Evolutionary conservation across 2,329 filamentous ascomycete species (phyloP).

Genomic region (Epichloe scottii): DNA sequence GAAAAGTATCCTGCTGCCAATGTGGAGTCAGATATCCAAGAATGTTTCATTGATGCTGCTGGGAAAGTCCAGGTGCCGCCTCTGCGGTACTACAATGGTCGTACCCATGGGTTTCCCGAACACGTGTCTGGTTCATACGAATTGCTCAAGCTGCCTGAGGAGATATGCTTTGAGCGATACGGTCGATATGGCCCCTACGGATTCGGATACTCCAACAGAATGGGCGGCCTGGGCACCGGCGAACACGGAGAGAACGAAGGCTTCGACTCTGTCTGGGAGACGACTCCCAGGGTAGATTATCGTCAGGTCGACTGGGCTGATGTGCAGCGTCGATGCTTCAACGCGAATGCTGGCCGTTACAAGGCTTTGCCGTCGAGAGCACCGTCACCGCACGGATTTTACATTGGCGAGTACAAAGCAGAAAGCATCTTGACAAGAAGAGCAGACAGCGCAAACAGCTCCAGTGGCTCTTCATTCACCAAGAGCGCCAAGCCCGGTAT

Average conservation of each 20-base stretch:
- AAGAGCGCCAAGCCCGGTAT: slow-evolving; percentile 5
- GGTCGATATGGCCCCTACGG: slow-evolving; percentile 84
- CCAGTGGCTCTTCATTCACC: background rate
- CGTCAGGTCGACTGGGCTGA: slow-evolving; percentile 66
- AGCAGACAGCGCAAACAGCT: background rate
- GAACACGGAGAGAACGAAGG: slow-evolving; percentile 75
- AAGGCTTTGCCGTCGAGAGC: slow-evolving; percentile 29
- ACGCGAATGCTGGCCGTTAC: slow-evolving; percentile 61
- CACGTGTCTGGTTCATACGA: slow-evolving; percentile 80
- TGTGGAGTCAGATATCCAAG: slow-evolving; percentile 42
- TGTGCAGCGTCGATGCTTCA: slow-evolving; percentile 60
- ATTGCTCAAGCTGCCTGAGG: slow-evolving; percentile 62
- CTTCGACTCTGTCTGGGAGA: slow-evolving; percentile 65
- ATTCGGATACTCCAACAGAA: slow-evolving; percentile 66
- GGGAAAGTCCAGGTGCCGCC: slow-evolving; percentile 54
- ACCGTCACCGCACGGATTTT: slow-evolving; percentile 37
- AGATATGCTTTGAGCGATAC: slow-evolving; percentile 88
- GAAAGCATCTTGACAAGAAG: background rate
- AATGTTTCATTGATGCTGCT: slow-evolving; percentile 67
- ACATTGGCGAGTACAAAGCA: slow-evolving; percentile 17
- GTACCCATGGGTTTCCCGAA: slow-evolving; percentile 74
- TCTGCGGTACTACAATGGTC: slow-evolving; percentile 62
- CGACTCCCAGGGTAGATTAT: slow-evolving; percentile 62
- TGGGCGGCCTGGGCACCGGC: slow-evolving; percentile 74
- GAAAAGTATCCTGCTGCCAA: slow-evolving; percentile 20